Evolutionary conservation across 139 green algal species (phyloP).

Genomic region (Coccomyxa sp.): DNA sequence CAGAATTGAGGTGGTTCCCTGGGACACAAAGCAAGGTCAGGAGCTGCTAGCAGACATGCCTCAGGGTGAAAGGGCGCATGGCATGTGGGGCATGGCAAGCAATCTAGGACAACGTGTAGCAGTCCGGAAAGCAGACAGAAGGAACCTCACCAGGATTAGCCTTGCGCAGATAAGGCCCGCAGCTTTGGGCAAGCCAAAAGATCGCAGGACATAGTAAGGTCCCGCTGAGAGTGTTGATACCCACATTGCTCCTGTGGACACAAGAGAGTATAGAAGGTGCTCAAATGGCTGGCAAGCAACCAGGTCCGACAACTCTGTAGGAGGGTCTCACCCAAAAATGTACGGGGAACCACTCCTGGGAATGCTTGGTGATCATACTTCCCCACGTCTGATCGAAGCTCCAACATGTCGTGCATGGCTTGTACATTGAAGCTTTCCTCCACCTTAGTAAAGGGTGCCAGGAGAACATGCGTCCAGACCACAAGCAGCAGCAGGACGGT

Average conservation of each 20-base stretch:
- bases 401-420: conserved; percentile 71
- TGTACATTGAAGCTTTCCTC: conserved; percentile 86
- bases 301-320: background rate
- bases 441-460: conserved; percentile 76
- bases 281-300: background rate
- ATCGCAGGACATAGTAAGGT: background rate
- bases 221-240: conserved; percentile 11
- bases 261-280: background rate
- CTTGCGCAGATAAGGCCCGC: too few species aligned
- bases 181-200: conserved; percentile 9
- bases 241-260: conserved; percentile 9
- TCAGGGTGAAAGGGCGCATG: too few species aligned
- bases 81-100: too few species aligned
- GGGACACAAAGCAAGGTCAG: too few species aligned
- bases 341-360: conserved; percentile 79
- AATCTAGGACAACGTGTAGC: background rate
- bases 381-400: conserved; percentile 33
- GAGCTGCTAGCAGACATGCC: too few species aligned
- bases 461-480: conserved; percentile 17
- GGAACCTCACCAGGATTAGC: too few species aligned
- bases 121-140: too few species aligned
- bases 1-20: conserved; percentile 20
- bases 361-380: conserved; percentile 79
- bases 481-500: conserved; percentile 12
- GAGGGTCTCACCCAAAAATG: conserved; percentile 51